Conservation (phyloP, 768 basidiomycete genomes). For the Cantharellus cinnabarinus region DNA sequence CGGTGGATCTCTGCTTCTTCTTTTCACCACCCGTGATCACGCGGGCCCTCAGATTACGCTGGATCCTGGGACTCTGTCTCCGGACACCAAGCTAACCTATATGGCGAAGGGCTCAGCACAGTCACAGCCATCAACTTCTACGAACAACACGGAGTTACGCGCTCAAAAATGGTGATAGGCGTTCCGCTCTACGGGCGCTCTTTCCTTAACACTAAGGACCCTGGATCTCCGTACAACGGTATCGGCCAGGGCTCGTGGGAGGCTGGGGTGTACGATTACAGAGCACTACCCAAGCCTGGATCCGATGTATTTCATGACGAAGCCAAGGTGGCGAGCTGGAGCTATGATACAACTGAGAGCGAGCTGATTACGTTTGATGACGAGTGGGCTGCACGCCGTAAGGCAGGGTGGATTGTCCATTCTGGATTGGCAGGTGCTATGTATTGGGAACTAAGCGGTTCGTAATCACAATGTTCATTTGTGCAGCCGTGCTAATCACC, state of each 20-base stretch:
- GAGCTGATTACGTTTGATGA: conserved; percentile 77
- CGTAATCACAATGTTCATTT: background rate
- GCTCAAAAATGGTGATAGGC: conserved; percentile 70
- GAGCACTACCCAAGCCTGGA: conserved; percentile 61
- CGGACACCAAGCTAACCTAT: conserved; percentile 67
- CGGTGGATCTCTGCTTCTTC: no score
- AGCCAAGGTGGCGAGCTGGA: conserved; percentile 55
- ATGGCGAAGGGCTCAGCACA: conserved; percentile 42
- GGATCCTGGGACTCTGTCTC: conserved; percentile 25
- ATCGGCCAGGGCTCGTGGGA: conserved; percentile 85
- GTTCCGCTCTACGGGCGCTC: conserved; percentile 87
- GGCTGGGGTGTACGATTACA: conserved; percentile 58
- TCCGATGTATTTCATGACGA: conserved; percentile 47
- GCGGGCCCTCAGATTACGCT: conserved; percentile 13
- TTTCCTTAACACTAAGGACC: conserved; percentile 70
- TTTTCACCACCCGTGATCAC: no score
- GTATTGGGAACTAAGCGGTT: conserved; percentile 27
- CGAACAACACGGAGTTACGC: conserved; percentile 43
- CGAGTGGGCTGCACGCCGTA: conserved; percentile 44
- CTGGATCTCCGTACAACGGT: conserved; percentile 60
- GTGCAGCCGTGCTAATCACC: no score
- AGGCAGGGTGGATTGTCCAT: conserved; percentile 61
- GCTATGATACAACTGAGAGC: conserved; percentile 47
- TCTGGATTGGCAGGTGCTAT: conserved; percentile 76
- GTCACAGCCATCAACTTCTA: conserved; percentile 53